Evolutionary conservation across 495 filamentous ascomycete genomes (phyloP).

Genomic region (Neurospora discreta): DNA sequence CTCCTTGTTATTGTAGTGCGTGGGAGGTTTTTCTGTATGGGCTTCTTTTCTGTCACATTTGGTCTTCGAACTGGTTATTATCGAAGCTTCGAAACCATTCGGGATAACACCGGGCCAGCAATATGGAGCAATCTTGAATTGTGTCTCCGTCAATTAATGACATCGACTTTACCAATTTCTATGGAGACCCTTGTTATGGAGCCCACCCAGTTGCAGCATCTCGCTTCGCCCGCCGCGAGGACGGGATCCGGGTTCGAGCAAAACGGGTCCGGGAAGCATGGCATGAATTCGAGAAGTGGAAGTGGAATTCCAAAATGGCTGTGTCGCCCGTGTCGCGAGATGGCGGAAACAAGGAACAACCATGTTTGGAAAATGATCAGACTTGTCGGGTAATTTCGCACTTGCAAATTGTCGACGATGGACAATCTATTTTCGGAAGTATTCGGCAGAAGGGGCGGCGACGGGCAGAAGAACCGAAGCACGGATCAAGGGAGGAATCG

Average conservation of each 20-base stretch:
- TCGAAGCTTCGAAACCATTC: background rate
- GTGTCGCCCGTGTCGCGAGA: background rate
- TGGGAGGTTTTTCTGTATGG: background rate
- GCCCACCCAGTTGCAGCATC: background rate
- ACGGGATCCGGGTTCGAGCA: background rate
- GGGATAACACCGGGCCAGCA: background rate
- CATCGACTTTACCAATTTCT: background rate
- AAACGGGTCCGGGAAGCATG: background rate
- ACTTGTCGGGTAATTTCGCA: background rate
- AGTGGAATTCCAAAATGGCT: background rate
- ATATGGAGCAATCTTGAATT: background rate
- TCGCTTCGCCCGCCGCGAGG: background rate
- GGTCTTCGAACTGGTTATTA: too few species aligned
- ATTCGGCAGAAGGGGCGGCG: background rate
- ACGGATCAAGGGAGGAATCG: background rate
- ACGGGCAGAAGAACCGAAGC: background rate
- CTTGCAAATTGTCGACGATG: background rate
- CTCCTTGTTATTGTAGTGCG: background rate
- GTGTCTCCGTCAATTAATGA: background rate
- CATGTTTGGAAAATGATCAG: background rate
- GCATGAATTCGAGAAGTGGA: background rate
- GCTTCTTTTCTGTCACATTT: too few species aligned
- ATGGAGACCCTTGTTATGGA: background rate
- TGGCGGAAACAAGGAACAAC: background rate
- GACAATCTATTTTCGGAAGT: background rate